Evolutionary conservation across 1,284 basidiomycete genomes (phyloP), one percentile per base, ranked within the genome.

Genomic region (Cryptococcus sp.): DNA sequence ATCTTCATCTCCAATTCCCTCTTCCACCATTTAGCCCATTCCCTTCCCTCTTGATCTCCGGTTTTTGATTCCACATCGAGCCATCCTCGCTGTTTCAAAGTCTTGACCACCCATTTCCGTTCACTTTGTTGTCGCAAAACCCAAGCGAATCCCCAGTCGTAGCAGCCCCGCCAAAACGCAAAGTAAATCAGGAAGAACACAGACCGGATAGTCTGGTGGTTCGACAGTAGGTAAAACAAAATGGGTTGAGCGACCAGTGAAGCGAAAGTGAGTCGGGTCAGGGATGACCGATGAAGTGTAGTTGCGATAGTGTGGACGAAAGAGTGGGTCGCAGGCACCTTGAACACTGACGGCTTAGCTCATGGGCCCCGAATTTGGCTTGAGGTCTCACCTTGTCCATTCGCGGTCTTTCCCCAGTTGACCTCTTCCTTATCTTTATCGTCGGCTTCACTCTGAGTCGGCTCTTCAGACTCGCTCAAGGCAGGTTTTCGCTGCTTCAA

Each of bases 81-180:
- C 91, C 92, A 97, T 4, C 91, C 93, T 43, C 85, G 76, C 14
- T 80, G 77, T 54, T 87, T 83, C 3, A 97, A 81, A 56, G 86
- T 83, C 28, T 83, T 80, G 44, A 97, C 90, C 61, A 98, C 89
- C 87, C 89, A 98, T 65, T 84, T 86, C 75, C 83, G 85, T 77
- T 94, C 92, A 78, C 88, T 91, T 77, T 98, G 94, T 68, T 88
- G 86, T 19, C 91, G 91, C 50, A 98, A 80, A 7, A 98, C 82
- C 84, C 87, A 96, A 0, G 93, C 94, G 46, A 98, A 82, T 0
- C 94, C 94, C 44, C 82, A 86, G 72, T 98, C 91, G 74, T 98
- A 98, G 10, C 88, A 85, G 7, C 83, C 81, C 11, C 94, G 81
- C 92, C 93, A 98, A 72, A 98, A 91, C 13, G 85, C 83, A 72